Base-by-base conservation (phyloP, 139 green algal species). In the Nannochloris sp. region DNA sequence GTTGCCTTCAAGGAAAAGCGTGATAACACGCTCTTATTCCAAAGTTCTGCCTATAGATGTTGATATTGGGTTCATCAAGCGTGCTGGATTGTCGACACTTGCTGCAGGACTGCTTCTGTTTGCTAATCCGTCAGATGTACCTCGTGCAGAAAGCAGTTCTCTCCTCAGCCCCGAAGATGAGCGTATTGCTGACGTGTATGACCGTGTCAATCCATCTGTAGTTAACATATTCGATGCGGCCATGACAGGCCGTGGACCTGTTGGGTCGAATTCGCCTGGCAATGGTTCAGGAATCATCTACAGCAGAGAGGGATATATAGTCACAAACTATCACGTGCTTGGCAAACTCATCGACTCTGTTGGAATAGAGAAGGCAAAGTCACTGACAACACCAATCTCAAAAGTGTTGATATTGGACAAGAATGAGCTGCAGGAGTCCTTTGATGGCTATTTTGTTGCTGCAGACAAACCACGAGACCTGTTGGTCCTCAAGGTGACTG, bases 221-320 rank as follows among this genome's bases (percentile, higher is more conserved):
- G 79, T 77, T 2, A 90, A 85, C 18, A 66, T 93, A 3, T 85
- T 87, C 63, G 86, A 93, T 62, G 40, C 86, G 18, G 86, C 78
- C 21, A 53, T 73, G 46, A 43, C 57, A 14, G 66, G 60, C 21
- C 50, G 68, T 14, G 10, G 44, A 2, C 48, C 46, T n/a, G 44
- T 36, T 6, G 67, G 70, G 16, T 85, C 87, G 19, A 43, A 80
- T 16, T 78, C 85, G 27, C 80, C 89, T 64, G 86, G 86, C 60
- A 93, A 93, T 49, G 86, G 86, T 56, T 87, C 61, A 40, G 86
- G 83, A 16, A 83, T 95, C 43, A 63, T 96, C 1, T 92, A 79
- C 81, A 83, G 93, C 58, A 64, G 62, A 1, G 25, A 81, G 14
- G 88, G 86, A 18, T 74, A 94, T 65, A 58, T 95, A 7, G 79